Evolutionary conservation across 2,329 filamentous ascomycete genomes (phyloP).

Genomic region (Cladophialophora bantiana): DNA sequence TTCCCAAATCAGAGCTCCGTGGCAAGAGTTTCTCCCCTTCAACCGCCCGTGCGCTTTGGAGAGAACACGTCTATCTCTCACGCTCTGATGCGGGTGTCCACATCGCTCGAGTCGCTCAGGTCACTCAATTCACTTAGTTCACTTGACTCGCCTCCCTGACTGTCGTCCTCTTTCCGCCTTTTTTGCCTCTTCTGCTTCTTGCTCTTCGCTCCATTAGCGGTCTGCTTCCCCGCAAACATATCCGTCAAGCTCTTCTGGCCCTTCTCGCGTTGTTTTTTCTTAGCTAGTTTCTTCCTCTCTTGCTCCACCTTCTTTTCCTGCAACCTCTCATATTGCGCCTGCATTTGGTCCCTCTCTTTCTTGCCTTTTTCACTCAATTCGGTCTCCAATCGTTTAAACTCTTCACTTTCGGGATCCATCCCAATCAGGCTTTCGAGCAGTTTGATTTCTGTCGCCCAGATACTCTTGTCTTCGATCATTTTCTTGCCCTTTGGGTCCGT

Average conservation of each 20-base stretch:
- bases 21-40: not conserved
- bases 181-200: slow-evolving; percentile 52
- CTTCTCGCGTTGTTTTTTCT: slow-evolving; percentile 41
- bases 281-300: slow-evolving; percentile 63
- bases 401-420: slow-evolving; percentile 76
- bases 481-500: slow-evolving; percentile 38
- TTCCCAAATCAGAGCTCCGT: not conserved
- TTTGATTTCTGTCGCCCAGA: slow-evolving; percentile 96
- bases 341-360: slow-evolving; percentile 74
- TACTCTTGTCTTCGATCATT: slow-evolving; percentile 71
- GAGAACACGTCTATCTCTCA: not conserved
- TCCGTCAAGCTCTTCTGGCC: slow-evolving; percentile 53
- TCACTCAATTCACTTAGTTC: slow-evolving; percentile 17
- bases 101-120: slow-evolving; percentile 29
- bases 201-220: slow-evolving; percentile 48
- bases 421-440: slow-evolving; percentile 85
- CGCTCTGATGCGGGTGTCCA: slow-evolving; percentile 4
- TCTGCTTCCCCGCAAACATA: slow-evolving; percentile 44
- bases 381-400: slow-evolving; percentile 71
- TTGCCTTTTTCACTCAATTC: slow-evolving; percentile 72
- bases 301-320: slow-evolving; percentile 63
- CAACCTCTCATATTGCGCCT: slow-evolving; percentile 81
- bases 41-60: too few relatives aligned
- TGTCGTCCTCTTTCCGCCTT: slow-evolving; percentile 48
- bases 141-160: slow-evolving; percentile 31